Percentiles rank a stretch among this genome's conserved stretches.
Evolutionary conservation across 352 stramenopile species (phyloP).

Genomic region (Globisporangium abappressorium): DNA sequence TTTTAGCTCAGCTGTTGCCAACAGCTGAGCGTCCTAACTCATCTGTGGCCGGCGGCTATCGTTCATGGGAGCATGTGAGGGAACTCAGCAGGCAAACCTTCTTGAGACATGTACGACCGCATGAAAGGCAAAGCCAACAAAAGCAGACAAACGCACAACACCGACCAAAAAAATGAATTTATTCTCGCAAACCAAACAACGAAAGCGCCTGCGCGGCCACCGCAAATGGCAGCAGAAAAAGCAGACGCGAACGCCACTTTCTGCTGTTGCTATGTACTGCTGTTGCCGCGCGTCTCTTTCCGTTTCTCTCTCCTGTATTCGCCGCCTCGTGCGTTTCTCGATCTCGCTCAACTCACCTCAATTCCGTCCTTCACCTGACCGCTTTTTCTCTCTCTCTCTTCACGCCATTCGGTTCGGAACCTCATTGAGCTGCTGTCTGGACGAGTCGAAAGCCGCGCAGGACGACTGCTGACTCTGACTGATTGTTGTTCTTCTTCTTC

Average conservation of each 20-base stretch:
- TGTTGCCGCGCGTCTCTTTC: neutral
- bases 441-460: neutral
- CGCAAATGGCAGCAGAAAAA: neutral
- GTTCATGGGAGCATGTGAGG: neutral
- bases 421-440: conserved; percentile 1
- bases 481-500: conserved; percentile 28
- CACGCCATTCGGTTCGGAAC: neutral
- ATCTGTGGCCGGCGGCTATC: neutral
- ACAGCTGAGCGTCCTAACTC: no score
- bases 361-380: neutral
- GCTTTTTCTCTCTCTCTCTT: conserved; percentile 22
- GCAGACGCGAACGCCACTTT: neutral
- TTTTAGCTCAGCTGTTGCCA: neutral
- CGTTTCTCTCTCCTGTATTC: conserved; percentile 7
- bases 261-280: neutral
- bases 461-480: conserved; percentile 35
- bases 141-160: neutral
- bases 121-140: neutral
- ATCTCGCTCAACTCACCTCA: conserved; percentile 14
- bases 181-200: conserved; percentile 21
- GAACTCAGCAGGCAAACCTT: neutral
- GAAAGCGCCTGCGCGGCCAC: neutral
- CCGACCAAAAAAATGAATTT: conserved; percentile 23
- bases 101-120: neutral
- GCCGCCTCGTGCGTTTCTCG: conserved; percentile 9